Base-by-base conservation (phyloP, 768 basidiomycete genomes). In the Naganishia vishniacii region DNA sequence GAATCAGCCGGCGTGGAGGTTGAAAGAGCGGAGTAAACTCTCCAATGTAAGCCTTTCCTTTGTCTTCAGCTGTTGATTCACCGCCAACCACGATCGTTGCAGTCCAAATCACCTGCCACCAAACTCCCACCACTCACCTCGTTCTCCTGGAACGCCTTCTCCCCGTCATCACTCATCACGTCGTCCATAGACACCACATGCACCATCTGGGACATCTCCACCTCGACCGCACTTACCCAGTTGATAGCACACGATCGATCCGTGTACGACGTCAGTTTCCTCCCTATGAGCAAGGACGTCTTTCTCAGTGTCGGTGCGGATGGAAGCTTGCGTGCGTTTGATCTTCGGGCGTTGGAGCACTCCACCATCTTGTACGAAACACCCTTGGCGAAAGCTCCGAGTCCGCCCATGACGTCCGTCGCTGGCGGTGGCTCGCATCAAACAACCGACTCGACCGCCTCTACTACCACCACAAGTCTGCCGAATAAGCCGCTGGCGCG, bases 271-370 rank as follows among this genome's bases (percentile, higher is more conserved):
- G 92, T 95, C 44, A 92, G 91, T n/a, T 99, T 95, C 94, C 83
- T 97, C 13, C 95, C 95, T 5, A 84, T 86, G 26, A 93, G 91
- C 9, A 91, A 90, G 13, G 92, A 98, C 75, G 91, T 97, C 68
- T 99, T 99, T 75, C 92, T 97, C 40, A 95, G 92, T 5, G 95
- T 98, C 26, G 95, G 95, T 25, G 94, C 94, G 31, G 95, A 99
- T 73, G 95, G 95, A 12, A 91, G 88, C 68, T 80, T 98, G 56
- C 88, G 95, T 59, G 93, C 94, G 13, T 99, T 98, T 77, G 95
- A 99, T 78, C 81, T 99, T 62, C 86, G 95, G 51, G 90, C 89
- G 69, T 83, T 99, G 47, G 95, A 99, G 76, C 95, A 98, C 78
- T 95, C 91, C 13, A 99, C 95, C 12, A 99, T 99, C 71, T 82